Evolutionary conservation across 2,329 filamentous ascomycete genomes (phyloP).

Genomic region (Graphilbum fragrans): DNA sequence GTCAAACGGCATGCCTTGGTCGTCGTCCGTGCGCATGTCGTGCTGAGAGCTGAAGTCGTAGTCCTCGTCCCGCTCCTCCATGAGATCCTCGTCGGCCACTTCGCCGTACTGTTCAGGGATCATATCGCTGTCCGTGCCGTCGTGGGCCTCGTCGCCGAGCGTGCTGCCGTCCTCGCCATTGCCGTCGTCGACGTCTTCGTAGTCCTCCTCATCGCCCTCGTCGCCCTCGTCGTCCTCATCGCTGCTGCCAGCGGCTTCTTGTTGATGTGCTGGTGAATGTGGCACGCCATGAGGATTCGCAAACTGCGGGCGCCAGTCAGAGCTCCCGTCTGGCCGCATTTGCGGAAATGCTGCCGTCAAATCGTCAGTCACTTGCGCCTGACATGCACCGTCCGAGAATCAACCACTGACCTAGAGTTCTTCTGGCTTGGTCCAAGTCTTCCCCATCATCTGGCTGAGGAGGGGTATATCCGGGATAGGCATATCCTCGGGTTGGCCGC

Average conservation of each 20-base stretch:
- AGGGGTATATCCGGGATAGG: background rate
- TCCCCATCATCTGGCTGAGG: background rate
- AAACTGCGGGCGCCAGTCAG: no score
- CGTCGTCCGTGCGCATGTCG: slow-evolving; percentile 5
- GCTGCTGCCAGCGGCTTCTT: background rate
- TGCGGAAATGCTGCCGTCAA: no score
- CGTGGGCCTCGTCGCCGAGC: slow-evolving; percentile 5
- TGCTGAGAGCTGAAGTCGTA: slow-evolving; percentile 5
- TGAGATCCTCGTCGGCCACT: slow-evolving; percentile 5
- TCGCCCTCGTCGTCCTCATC: background rate
- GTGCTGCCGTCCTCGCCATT: background rate
- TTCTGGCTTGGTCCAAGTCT: background rate
- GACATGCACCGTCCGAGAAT: no score
- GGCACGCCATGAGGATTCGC: no score
- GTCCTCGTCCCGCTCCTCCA: slow-evolving; percentile 3
- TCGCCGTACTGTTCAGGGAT: slow-evolving; percentile 7
- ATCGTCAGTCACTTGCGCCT: no score
- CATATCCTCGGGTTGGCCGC: background rate
- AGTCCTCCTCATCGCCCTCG: background rate
- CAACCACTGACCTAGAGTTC: no score
- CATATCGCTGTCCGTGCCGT: slow-evolving; percentile 10
- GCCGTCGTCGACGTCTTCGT: background rate
- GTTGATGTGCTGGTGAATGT: no score
- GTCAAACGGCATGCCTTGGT: slow-evolving; percentile 27
- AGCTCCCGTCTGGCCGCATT: no score